Evolutionary conservation across 2,329 filamentous ascomycete genomes (phyloP), one percentile per base, ranked within the genome.

Genomic region (Fusarium domesticum): DNA sequence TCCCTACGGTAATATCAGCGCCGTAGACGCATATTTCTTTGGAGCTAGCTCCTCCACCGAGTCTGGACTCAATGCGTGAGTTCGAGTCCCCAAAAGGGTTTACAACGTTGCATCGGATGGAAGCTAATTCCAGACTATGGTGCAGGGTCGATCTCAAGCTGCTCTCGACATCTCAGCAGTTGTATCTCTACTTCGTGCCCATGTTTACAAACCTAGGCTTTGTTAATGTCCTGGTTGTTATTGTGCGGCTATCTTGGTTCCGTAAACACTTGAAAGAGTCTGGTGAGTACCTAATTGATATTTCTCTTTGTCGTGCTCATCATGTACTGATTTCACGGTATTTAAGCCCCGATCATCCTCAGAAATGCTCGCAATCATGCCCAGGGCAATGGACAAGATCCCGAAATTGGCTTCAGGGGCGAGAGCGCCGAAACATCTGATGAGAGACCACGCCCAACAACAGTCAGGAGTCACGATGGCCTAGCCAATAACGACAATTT

Each of bases 61-160:
- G 50, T 75, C 74, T 0, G 75, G 76, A 0, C 57, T 78, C 18
- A 77, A 76, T 49, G 69, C 72, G 72, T 77, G 46, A 37, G 68
- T 61, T 28, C 28, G 5, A 16, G 10, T 5, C 1, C 14, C 35
- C n/a, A n/a, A 23, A 20, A 3, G 3, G 5, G 17, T 23, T 10
- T 10, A 8, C 12, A 15, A 37, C 16, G 25, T 41, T 18, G 20
- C 19, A 14, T 12, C 10, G 18, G 17, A 14, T n/a, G 2, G 30
- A 8, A 20, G 33, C 48, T 56, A 50, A 57, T 36, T 16, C 20
- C 34, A 15, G 14, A 6, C 10, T 14, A 8, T 35, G 17, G 20
- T 5, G 6, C 34, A 78, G 75, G 12, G 56, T 77, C 32, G 74
- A 79, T 51, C 57, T 78, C 37, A 77, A 76, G 35, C 58, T 64